phyloP scores from a whole-genome alignment of 2,329 filamentous ascomycete genomes.

The Paramyrothecium roridum region DNA sequence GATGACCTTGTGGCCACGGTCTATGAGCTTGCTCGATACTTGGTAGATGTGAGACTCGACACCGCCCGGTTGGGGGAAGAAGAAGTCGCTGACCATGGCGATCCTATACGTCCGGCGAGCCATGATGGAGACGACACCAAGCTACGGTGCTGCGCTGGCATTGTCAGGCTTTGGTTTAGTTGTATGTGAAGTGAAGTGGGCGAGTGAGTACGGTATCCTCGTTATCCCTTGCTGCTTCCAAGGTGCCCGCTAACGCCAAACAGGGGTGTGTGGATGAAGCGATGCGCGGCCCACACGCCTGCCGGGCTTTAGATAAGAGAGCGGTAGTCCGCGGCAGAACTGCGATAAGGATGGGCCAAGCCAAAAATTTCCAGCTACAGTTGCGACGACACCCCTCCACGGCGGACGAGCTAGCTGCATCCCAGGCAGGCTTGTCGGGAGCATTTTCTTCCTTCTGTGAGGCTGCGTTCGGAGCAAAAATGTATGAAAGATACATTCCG shows the following conservation, averaged over 20 bases:
- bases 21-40: constrained; percentile 90
- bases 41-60: constrained; percentile 99
- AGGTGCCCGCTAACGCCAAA: not conserved
- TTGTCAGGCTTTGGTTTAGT: constrained; percentile 4
- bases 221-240: not conserved
- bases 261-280: not conserved
- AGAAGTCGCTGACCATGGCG: constrained; percentile 98
- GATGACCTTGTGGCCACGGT: constrained; percentile 96
- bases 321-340: constrained; percentile 35
- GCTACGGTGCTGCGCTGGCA: constrained; percentile 1
- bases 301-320: constrained; percentile 19
- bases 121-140: constrained; percentile 32
- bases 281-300: no score
- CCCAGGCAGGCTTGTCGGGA: not conserved
- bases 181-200: constrained; percentile 5
- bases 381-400: not conserved
- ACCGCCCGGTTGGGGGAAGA: constrained; percentile 95
- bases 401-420: not conserved
- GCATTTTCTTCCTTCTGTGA: not conserved
- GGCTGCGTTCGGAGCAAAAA: constrained; percentile 15
- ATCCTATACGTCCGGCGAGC: constrained; percentile 62
- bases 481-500: constrained; percentile 43
- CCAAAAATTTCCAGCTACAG: constrained; percentile 27
- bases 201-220: no score
- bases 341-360: constrained; percentile 25